Evolutionary conservation across 495 filamentous ascomycete species (phyloP).

Genomic region (Cryomyces antarcticus): DNA sequence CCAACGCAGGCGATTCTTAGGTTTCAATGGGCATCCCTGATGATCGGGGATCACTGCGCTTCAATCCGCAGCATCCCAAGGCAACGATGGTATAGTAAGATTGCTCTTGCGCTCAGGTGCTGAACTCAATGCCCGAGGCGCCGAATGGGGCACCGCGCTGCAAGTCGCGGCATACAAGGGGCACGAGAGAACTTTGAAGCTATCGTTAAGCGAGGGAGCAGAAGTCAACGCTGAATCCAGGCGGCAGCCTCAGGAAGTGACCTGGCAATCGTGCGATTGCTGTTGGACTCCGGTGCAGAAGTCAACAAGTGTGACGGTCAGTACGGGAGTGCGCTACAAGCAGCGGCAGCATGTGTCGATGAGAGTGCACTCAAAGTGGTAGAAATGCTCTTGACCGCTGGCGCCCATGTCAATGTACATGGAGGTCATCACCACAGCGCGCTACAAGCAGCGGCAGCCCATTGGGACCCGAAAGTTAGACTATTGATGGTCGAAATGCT

Average conservation of each 20-base stretch:
- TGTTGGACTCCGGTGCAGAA: background rate
- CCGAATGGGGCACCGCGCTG: background rate
- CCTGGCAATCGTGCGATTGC: background rate
- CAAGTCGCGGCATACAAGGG: background rate
- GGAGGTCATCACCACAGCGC: background rate
- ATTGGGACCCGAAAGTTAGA: background rate
- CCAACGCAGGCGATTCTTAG: background rate
- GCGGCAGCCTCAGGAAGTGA: background rate
- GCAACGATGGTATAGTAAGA: background rate
- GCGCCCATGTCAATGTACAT: constrained; percentile 3
- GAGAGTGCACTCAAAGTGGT: background rate
- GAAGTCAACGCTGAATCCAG: background rate
- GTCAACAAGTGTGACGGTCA: background rate
- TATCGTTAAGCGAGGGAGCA: background rate
- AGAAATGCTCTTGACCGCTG: background rate
- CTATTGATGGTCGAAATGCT: background rate
- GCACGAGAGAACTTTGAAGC: background rate
- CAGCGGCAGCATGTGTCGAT: background rate
- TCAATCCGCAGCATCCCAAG: background rate
- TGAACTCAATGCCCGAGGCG: background rate
- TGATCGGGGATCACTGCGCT: background rate
- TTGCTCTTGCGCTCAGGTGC: background rate
- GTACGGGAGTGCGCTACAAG: background rate
- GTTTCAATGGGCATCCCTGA: background rate
- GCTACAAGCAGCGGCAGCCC: background rate